Base-by-base conservation (phyloP, 2,329 filamentous ascomycete species). In the Davidsoniella neocaledoniae region DNA sequence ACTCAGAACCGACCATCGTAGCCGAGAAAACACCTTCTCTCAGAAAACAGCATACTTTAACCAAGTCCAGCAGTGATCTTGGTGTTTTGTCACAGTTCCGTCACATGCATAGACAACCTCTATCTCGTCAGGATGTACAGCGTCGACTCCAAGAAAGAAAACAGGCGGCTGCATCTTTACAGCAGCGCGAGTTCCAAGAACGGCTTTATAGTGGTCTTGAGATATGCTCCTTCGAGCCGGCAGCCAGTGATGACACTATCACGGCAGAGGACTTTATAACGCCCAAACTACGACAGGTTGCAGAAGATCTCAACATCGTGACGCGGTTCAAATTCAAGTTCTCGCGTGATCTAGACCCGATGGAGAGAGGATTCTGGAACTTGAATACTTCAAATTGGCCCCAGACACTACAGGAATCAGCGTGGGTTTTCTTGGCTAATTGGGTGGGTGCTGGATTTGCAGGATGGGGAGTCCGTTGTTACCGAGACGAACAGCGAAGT, bases 301-400 rank as follows among this genome's bases (percentile, higher is more conserved):
- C 70, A 2, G 60, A 63, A 0, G 68, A 72, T n/a, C 65, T 75
- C 23, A 67, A 73, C 14, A 63, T 79, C 3, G 55, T 63, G 0
- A 68, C 66, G 2, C 70, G 72, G 3, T 85, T 75, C 61, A 25
- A 36, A 9, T 49, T 49, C 29, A 36, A n/a, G 6, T 45, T 17
- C 6, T 17, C 10, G 6, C 50, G 45, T 4, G 9, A 12, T 6
- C 10, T 47, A 5, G 17, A n/a, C 17, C 25, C 40, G 2, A 73
- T 81, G 37, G 86, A 94, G 61, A 72, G 88, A 14, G 88, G 87
- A 0, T 79, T 83, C 62, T 95, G 88, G 88, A 62, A 69, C 2
- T 58, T 94, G 4, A 67, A 78, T 55, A 78, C 73, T 55, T 59
- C 63, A 0, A 46, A 56, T 1, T 86, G 81, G 81, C 59, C 65